Percentiles rank a stretch among this genome's conserved stretches.
Evolutionary conservation across 371 early-diverging fungal species (phyloP).

Genomic region (Mucor piriformis): DNA sequence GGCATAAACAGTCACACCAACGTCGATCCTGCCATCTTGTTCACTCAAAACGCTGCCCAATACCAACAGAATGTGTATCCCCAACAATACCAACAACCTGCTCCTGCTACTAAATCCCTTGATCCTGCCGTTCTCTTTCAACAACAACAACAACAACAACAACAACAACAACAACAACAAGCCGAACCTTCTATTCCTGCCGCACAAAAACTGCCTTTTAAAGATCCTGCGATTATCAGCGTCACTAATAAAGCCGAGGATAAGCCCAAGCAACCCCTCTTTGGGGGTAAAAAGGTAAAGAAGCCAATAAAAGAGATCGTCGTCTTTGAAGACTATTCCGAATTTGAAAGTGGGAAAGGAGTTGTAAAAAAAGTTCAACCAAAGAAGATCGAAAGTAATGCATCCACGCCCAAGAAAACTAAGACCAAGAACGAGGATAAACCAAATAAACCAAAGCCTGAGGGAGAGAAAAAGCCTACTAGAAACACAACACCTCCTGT

Average conservation of each 20-base stretch:
- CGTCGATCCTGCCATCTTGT: conserved; percentile 12
- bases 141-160: neutral
- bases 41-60: neutral
- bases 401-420: neutral
- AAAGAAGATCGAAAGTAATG: neutral
- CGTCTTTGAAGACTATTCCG: conserved; percentile 22
- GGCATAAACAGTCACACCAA: neutral
- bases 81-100: neutral
- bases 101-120: neutral
- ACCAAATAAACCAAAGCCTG: neutral
- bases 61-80: neutral
- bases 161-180: neutral
- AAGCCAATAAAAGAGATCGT: conserved; percentile 12
- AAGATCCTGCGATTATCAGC: conserved; percentile 36
- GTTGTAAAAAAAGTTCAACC: conserved; percentile 4
- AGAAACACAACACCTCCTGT: neutral
- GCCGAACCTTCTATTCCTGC: too few relatives aligned
- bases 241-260: conserved; percentile 3
- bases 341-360: conserved; percentile 17
- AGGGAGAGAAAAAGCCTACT: neutral
- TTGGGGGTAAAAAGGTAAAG: conserved; percentile 7
- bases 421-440: neutral
- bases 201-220: conserved; percentile 1
- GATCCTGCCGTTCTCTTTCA: neutral
- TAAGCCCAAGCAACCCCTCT: conserved; percentile 6